These are phyloP conservation scores for Sporothrix protearum DNA, from an alignment of 2,329 filamentous ascomycete genomes.

Conservation along the genomic window DNA sequence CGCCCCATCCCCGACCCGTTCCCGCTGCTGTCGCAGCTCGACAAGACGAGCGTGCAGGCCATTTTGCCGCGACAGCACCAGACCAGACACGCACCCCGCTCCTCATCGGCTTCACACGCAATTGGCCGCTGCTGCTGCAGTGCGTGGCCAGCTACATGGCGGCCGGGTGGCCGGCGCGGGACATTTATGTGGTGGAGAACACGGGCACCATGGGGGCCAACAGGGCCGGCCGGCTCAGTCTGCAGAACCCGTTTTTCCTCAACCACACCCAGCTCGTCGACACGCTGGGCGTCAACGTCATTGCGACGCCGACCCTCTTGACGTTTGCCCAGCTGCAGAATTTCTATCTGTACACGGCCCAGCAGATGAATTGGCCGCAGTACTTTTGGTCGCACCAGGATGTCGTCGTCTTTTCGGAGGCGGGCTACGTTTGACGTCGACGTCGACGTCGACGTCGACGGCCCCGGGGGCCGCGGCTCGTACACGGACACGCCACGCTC, in stretches of 20 bases:
- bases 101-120: constrained; percentile 57
- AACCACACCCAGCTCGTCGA: constrained; percentile 46
- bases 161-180: constrained; percentile 54
- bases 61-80: constrained; percentile 39
- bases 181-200: constrained; percentile 59
- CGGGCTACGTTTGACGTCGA: no score
- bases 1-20: constrained; percentile 43
- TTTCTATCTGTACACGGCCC: constrained; percentile 46
- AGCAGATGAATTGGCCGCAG: constrained; percentile 44
- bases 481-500: constrained; percentile 35
- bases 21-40: constrained; percentile 38
- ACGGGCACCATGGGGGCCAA: constrained; percentile 56
- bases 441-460: no score
- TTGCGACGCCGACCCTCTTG: constrained; percentile 49
- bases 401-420: constrained; percentile 44
- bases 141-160: constrained; percentile 55
- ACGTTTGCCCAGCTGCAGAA: constrained; percentile 54
- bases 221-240: constrained; percentile 43
- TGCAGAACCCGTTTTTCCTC: constrained; percentile 56
- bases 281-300: constrained; percentile 44
- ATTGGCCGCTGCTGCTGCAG: constrained; percentile 54
- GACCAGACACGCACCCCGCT: constrained; percentile 43
- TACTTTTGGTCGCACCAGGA: constrained; percentile 57
- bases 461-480: constrained; percentile 31
- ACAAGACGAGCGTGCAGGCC: constrained; percentile 44